Evolutionary conservation across 495 filamentous ascomycete species (phyloP), one percentile per base, ranked within the genome.

Genomic region (Hypoxylon fuscum): DNA sequence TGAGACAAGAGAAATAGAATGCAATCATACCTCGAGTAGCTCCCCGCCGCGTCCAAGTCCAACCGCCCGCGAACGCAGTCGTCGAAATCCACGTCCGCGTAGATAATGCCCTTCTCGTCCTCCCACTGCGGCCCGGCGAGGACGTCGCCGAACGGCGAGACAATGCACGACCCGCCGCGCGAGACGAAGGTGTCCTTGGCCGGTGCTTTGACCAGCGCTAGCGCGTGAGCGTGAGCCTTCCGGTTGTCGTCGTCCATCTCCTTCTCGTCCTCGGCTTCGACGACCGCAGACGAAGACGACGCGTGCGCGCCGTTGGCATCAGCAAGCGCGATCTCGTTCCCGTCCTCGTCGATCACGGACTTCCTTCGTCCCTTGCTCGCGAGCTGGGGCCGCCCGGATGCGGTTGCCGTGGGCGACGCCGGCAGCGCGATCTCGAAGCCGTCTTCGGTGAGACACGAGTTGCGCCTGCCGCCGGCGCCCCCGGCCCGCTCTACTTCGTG

Each of bases 121-220:
- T 95, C 90, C 91, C 91, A 96, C 46, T 96, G 75, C 1, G 94
- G 94, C 0, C 91, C 92, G 0, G 83, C 85, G 0, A 97, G 71
- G 2, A 93, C 83, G 3, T 93, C 83, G 0, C 94, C 94, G 25
- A 90, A 77, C 0, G 94, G 94, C 5, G 83, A 87, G 41, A 96
- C 77, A 59, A 98, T 93, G 61, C 87, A 89, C 0, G 90, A 94
- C 0, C 94, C 94, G 21, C 93, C 94, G 6, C 88, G 81, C 44
- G 80, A 90, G 42, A 85, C 65, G 53, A 83, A 89, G 3, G 75
- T 75, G 5, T 75, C 74, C 10, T 35, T 20, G 21, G 31, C 31
- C 35, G 25, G 29, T 15, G 31, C 12, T 25, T 43, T 58, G 4
- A 17, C 49, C 17, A 14, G 18, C 5, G 38, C 43, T 11, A 14